A percentile compares a stretch with the other conserved stretches of the same genome.
These are phyloP conservation scores for Kwoniella europaea DNA, from an alignment of 768 basidiomycete species.

Conservation along the genomic window DNA sequence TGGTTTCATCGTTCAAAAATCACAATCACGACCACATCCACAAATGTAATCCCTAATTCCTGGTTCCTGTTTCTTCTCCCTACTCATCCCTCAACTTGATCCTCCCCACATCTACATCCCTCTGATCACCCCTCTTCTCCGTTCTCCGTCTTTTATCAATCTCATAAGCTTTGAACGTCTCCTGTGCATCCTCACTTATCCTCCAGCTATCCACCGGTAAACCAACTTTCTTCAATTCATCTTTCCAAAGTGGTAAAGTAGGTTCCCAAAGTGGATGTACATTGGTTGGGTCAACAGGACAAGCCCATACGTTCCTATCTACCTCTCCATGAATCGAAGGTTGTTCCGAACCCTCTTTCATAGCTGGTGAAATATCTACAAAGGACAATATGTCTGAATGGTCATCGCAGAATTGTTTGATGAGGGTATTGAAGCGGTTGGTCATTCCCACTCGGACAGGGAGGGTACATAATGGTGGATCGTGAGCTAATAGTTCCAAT, in stretches of 20 bases:
- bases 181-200: conserved; percentile 44
- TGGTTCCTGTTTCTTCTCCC: neutral
- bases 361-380: conserved; percentile 39
- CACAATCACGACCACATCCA: no score
- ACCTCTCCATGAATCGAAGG: conserved; percentile 27
- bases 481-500: conserved; percentile 32
- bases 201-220: conserved; percentile 34
- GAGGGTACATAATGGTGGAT: conserved; percentile 46
- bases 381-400: conserved; percentile 40
- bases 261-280: conserved; percentile 55
- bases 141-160: conserved; percentile 44
- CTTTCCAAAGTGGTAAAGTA: conserved; percentile 50
- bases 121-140: conserved; percentile 19
- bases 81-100: conserved; percentile 44
- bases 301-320: conserved; percentile 43
- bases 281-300: conserved; percentile 50
- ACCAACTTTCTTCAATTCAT: conserved; percentile 33
- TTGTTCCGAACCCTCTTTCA: conserved; percentile 19
- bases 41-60: no score
- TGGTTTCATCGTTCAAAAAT: neutral
- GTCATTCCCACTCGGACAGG: conserved; percentile 45
- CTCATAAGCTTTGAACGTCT: conserved; percentile 51
- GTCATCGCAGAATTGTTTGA: conserved; percentile 35
- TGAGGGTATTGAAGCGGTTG: conserved; percentile 35
- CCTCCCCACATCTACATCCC: conserved; percentile 8